These are phyloP conservation scores for Millerago galiae DNA, from an alignment of 805 yeast genomes.

Conservation along the genomic window DNA sequence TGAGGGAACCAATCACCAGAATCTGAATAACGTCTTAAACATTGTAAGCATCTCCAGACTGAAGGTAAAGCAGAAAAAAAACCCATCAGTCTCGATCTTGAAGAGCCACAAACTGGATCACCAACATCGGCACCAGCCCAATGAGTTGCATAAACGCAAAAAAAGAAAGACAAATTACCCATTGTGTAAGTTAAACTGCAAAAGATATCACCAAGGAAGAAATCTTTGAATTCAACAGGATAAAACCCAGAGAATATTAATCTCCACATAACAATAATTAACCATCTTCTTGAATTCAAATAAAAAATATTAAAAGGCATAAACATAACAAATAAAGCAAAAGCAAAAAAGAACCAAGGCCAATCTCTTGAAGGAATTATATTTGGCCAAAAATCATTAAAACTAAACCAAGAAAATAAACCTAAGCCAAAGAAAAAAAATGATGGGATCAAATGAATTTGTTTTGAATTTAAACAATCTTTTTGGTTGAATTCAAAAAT, in stretches of 20 bases:
- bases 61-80: slow-evolving; percentile 80
- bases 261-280: slow-evolving; percentile 64
- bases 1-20: slow-evolving; percentile 97
- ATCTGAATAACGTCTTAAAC: slow-evolving; percentile 85
- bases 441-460: slow-evolving; percentile 61
- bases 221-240: slow-evolving; percentile 94
- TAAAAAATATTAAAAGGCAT: slow-evolving; percentile 57
- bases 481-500: slow-evolving; percentile 82
- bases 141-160: slow-evolving; percentile 70
- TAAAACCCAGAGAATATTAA: slow-evolving; percentile 75
- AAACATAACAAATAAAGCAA: slow-evolving; percentile 40
- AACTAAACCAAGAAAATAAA: slow-evolving; percentile 70
- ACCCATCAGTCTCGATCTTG: slow-evolving; percentile 72
- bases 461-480: slow-evolving; percentile 56
- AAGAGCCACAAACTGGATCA: slow-evolving; percentile 60
- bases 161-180: slow-evolving; percentile 79
- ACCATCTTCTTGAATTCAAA: slow-evolving; percentile 70
- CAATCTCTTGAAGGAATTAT: slow-evolving; percentile 59
- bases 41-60: slow-evolving; percentile 86
- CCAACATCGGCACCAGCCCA: slow-evolving; percentile 53
- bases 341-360: slow-evolving; percentile 73
- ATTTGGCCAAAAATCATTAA: slow-evolving; percentile 58
- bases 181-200: slow-evolving; percentile 85
- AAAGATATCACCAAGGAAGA: slow-evolving; percentile 85
- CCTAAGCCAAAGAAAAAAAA: slow-evolving; percentile 49